Evolutionary conservation across 2,329 filamentous ascomycete species (phyloP).

Genomic region (Phaeosphaeriaceae sp.): DNA sequence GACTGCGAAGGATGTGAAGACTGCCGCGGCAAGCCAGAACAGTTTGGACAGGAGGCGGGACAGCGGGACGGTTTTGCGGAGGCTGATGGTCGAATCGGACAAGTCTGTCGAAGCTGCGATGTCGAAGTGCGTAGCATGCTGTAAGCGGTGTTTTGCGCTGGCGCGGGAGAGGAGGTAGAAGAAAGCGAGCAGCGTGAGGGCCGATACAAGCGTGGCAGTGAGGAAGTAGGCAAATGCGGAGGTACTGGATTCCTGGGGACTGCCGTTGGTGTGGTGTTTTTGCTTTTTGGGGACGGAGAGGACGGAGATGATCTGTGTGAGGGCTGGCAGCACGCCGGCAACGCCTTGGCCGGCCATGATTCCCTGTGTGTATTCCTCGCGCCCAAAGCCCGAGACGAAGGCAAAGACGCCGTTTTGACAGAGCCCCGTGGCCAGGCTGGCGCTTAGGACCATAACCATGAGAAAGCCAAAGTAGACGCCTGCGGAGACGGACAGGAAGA

Average conservation of each 20-base stretch:
- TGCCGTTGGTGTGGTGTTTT: constrained; percentile 34
- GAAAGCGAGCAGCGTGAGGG: constrained; percentile 74
- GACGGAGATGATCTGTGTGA: constrained; percentile 86
- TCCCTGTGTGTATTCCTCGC: constrained; percentile 89
- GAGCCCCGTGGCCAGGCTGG: constrained; percentile 80
- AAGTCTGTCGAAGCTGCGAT: constrained; percentile 24
- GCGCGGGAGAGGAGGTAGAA: constrained; percentile 71
- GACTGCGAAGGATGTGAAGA: constrained; percentile 80
- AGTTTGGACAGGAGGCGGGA: constrained; percentile 76
- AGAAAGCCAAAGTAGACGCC: constrained; percentile 79
- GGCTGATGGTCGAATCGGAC: constrained; percentile 18
- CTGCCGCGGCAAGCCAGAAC: constrained; percentile 75
- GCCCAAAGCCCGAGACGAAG: constrained; percentile 84
- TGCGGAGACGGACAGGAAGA: constrained; percentile 69
- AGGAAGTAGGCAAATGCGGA: constrained; percentile 92
- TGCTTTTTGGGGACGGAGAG: constrained; percentile 65
- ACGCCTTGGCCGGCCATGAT: constrained; percentile 96
- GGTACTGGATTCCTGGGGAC: constrained; percentile 58
- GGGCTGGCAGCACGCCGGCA: constrained; percentile 85
- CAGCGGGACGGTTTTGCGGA: constrained; percentile 64
- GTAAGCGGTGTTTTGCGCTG: constrained; percentile 31
- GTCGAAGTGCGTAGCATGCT: constrained; percentile 11
- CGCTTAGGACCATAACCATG: constrained; percentile 79
- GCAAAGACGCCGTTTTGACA: constrained; percentile 96
- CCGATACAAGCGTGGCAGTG: constrained; percentile 80